A percentile compares a stretch with the other conserved stretches of the same genome.
These are phyloP conservation scores for Leptographium galeiforme DNA, from an alignment of 2,329 filamentous ascomycete genomes.

Conservation along the genomic window DNA sequence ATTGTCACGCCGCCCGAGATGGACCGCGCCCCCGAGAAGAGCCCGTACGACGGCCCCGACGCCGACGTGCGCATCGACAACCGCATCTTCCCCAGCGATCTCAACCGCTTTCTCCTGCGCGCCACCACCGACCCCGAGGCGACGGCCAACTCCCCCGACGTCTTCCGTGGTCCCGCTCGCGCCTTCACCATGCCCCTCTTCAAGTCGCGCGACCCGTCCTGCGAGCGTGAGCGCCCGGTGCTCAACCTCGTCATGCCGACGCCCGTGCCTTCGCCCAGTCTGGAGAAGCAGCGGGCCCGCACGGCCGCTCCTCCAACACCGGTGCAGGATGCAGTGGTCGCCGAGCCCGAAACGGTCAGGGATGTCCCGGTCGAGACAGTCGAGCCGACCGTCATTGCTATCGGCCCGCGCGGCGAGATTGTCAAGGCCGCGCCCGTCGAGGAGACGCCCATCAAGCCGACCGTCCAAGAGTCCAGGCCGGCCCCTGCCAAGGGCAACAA, in stretches of 20 bases:
- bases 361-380: not conserved
- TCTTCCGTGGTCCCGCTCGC: not conserved
- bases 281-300: conserved; percentile 24
- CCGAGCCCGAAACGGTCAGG: not conserved
- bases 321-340: not conserved
- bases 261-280: conserved; percentile 36
- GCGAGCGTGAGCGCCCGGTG: conserved; percentile 41
- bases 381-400: not conserved
- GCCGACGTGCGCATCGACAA: conserved; percentile 53
- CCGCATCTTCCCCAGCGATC: conserved; percentile 38
- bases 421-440: conserved; percentile 15
- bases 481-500: not conserved
- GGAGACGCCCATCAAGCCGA: conserved; percentile 9
- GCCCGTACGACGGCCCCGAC: conserved; percentile 42
- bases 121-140: conserved; percentile 13
- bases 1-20: conserved; percentile 44
- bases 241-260: conserved; percentile 50
- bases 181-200: conserved; percentile 21
- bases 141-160: not conserved
- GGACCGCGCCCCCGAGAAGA: conserved; percentile 29
- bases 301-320: conserved; percentile 3
- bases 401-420: conserved; percentile 25
- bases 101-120: conserved; percentile 22
- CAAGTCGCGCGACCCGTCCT: conserved; percentile 36
- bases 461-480: conserved; percentile 6